These are phyloP conservation scores for Pyrenophora teres DNA, from an alignment of 2,329 filamentous ascomycete species.

Conservation along the genomic window DNA sequence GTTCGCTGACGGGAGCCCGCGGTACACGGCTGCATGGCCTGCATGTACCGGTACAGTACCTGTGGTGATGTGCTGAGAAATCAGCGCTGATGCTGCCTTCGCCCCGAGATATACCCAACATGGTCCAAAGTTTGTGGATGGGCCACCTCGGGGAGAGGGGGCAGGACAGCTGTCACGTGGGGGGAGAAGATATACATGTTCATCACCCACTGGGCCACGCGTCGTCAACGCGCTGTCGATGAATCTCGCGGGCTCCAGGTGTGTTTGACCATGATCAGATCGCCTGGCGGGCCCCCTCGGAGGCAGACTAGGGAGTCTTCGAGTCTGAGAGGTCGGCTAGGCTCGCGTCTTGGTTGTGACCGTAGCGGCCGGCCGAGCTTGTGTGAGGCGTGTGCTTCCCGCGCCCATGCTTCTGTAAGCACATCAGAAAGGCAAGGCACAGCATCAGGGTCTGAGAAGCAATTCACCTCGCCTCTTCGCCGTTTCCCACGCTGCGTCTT, in stretches of 20 bases:
- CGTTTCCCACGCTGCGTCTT: conserved; percentile 5
- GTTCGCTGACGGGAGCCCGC: no score
- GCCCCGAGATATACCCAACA: no score
- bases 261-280: conserved; percentile 5
- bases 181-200: not conserved
- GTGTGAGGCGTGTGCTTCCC: conserved; percentile 15
- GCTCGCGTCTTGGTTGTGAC: conserved; percentile 11
- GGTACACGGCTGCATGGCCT: no score
- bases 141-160: no score
- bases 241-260: conserved; percentile 1
- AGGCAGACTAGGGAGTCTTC: not conserved
- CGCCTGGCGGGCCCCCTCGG: conserved; percentile 6
- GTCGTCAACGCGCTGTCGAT: not conserved
- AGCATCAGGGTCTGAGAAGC: conserved; percentile 2
- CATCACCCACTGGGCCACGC: not conserved
- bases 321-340: not conserved
- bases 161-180: not conserved
- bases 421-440: conserved; percentile 9
- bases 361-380: conserved; percentile 15
- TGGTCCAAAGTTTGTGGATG: no score
- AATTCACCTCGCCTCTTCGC: conserved; percentile 3
- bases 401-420: conserved; percentile 14
- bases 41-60: no score
- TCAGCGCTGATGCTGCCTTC: not conserved
- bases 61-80: no score